Evolutionary conservation across 352 stramenopile genomes (phyloP), one percentile per base, ranked within the genome.

Genomic region (Phytophthora litchii): DNA sequence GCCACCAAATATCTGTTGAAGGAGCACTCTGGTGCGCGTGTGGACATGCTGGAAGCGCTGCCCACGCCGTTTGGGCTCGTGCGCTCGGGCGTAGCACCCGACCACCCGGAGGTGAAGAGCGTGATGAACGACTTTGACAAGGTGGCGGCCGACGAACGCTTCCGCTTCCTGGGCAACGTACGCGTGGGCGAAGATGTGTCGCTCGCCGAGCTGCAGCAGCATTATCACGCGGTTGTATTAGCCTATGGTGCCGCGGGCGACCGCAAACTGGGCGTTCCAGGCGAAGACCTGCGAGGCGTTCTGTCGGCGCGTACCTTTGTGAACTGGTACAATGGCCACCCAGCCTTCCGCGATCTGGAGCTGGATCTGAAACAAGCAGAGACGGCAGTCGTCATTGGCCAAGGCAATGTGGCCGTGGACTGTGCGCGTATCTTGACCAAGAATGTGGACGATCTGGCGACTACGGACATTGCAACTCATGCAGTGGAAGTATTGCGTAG

Each of bases 271-370:
- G 78, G 78, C 25, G 77, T 99, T 37, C 86, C 86, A 12, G 93
- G 91, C 13, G 92, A 98, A 64, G 54, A 82, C 8, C 68, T 92
- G 3, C 14, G 45, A 0, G 78, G 78, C 21, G 89, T 99, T 13
- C 57, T 97, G 45, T 89, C 78, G 25, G 92, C 96, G 4, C 76
- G 96, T 17, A 80, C 92, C 54, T 99, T 99, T 70, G 97, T 99
- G 11, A 97, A 97, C 71, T 99, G 97, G 97, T 99, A 99, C 84
- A 99, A 99, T 66, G 96, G 94, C 35, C 96, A 99, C 80, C 95
- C 95, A 7, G 82, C 97, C 6, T 98, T 96, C 75, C 77, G 86
- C 38, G 77, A 97, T 49, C 57, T 98, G 29, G 70, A 83, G 13
- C 48, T 88, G 23, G 71, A 92, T 53, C 52, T 94, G 7, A 43